These are phyloP conservation scores for Ceratobasidium sp. DNA, from an alignment of 1,284 basidiomycete species.

Conservation along the genomic window DNA sequence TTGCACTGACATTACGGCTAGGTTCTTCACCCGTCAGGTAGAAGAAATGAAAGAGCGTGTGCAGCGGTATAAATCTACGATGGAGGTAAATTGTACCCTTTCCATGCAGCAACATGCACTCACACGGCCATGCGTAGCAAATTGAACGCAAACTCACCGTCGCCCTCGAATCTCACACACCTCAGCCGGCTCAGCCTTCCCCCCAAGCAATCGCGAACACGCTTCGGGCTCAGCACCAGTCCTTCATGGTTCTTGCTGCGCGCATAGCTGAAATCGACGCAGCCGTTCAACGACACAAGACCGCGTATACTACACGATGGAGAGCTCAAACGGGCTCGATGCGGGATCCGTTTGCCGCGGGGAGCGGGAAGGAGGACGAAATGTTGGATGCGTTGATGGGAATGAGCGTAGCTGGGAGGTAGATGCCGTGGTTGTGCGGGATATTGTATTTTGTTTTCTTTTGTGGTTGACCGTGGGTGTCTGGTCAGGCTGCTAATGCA, in stretches of 20 bases:
- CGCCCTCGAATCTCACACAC: constrained; percentile 72
- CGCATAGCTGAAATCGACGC: constrained; percentile 48
- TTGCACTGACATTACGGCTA: constrained; percentile 53
- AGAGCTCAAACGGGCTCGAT: constrained; percentile 48
- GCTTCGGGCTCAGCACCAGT: constrained; percentile 48
- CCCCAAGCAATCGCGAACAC: constrained; percentile 48
- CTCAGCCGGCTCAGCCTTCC: constrained; percentile 63
- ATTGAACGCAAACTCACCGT: constrained; percentile 83
- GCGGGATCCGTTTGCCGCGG: constrained; percentile 47
- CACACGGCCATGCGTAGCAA: constrained; percentile 65
- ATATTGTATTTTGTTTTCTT: neutral
- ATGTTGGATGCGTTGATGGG: constrained; percentile 38
- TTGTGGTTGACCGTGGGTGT: neutral
- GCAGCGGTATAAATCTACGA: constrained; percentile 80
- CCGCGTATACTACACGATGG: constrained; percentile 44
- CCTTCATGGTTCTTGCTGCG: constrained; percentile 48
- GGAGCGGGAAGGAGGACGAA: constrained; percentile 33
- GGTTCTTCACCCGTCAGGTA: constrained; percentile 79
- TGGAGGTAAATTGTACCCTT: constrained; percentile 68
- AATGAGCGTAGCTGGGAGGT: constrained; percentile 40
- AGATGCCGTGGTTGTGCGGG: neutral
- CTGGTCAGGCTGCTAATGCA: no score
- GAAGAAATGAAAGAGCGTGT: constrained; percentile 78
- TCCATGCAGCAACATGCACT: neutral
- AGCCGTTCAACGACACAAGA: constrained; percentile 41